Percentiles rank a stretch among this genome's conserved stretches.
Conservation (phyloP, 441 rosid species). For the Lepidium campestre region DNA sequence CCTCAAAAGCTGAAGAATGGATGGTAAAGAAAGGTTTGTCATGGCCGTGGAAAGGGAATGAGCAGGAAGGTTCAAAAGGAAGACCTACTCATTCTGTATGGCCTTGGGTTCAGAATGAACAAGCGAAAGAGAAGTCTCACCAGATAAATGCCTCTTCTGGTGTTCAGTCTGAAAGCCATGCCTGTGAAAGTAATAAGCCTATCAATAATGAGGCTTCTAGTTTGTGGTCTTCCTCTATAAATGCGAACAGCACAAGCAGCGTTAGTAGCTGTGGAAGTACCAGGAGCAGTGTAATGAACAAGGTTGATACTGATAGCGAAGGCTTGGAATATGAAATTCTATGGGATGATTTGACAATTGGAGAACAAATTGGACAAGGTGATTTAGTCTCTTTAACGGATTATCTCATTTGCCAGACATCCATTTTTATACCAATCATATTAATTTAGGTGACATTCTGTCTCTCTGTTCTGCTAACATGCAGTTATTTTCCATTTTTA, state of each 20-base stretch:
- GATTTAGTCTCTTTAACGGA: neutral
- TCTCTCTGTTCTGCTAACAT: slow-evolving; percentile 1
- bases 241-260: slow-evolving; percentile 82
- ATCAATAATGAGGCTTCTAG: slow-evolving; percentile 60
- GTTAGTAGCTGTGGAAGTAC: slow-evolving; percentile 90
- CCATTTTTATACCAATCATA: neutral
- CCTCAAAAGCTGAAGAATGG: slow-evolving; percentile 83
- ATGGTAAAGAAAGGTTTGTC: slow-evolving; percentile 75
- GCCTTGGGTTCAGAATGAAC: slow-evolving; percentile 28
- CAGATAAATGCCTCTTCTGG: neutral
- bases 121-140: slow-evolving; percentile 12
- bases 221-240: slow-evolving; percentile 73
- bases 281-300: slow-evolving; percentile 63
- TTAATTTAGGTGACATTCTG: neutral
- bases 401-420: neutral
- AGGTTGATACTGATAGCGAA: slow-evolving; percentile 68
- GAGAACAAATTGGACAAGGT: slow-evolving; percentile 96
- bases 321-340: slow-evolving; percentile 80
- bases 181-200: slow-evolving; percentile 37
- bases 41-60: slow-evolving; percentile 97
- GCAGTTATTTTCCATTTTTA: slow-evolving; percentile 9
- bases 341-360: slow-evolving; percentile 86
- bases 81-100: slow-evolving; percentile 37
- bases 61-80: slow-evolving; percentile 57
- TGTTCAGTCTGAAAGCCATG: slow-evolving; percentile 19